Percentiles rank a stretch among this genome's conserved stretches.
phyloP scores from a whole-genome alignment of 352 stramenopile genomes.

The Phytophthora hybrid region DNA sequence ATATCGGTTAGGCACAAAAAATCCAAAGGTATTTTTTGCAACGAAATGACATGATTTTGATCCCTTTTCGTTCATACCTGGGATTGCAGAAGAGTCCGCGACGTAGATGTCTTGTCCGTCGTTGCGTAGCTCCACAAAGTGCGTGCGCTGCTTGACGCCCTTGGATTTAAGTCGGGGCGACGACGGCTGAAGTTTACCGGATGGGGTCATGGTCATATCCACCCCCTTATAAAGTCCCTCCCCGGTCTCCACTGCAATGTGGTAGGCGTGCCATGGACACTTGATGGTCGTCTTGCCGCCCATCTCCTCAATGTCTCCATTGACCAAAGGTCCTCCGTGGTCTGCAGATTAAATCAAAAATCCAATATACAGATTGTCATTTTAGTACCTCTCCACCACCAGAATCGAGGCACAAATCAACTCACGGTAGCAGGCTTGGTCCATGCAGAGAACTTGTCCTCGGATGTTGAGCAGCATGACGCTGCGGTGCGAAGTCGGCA shows the following conservation, averaged over 20 bases:
- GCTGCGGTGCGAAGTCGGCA: conserved; percentile 73
- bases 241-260: conserved; percentile 82
- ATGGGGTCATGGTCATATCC: conserved; percentile 66
- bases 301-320: conserved; percentile 88
- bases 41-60: background rate
- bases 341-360: conserved; percentile 44
- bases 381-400: conserved; percentile 20
- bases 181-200: conserved; percentile 59
- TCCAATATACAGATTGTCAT: conserved; percentile 1
- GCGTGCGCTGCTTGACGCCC: conserved; percentile 86
- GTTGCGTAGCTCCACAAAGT: conserved; percentile 79
- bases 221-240: conserved; percentile 89
- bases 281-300: conserved; percentile 80
- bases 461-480: conserved; percentile 75
- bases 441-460: conserved; percentile 83
- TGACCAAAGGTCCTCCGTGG: conserved; percentile 79
- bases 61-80: conserved; percentile 34
- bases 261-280: conserved; percentile 89
- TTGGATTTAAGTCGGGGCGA: conserved; percentile 79
- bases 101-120: conserved; percentile 75
- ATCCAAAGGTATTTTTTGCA: conserved; percentile 1
- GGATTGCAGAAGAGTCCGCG: conserved; percentile 74
- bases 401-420: conserved; percentile 9
- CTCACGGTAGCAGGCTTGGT: conserved; percentile 89
- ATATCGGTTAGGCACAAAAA: conserved; percentile 9